phyloP scores from a whole-genome alignment of 768 basidiomycete genomes.

The Sporobolomyces phaffii region DNA sequence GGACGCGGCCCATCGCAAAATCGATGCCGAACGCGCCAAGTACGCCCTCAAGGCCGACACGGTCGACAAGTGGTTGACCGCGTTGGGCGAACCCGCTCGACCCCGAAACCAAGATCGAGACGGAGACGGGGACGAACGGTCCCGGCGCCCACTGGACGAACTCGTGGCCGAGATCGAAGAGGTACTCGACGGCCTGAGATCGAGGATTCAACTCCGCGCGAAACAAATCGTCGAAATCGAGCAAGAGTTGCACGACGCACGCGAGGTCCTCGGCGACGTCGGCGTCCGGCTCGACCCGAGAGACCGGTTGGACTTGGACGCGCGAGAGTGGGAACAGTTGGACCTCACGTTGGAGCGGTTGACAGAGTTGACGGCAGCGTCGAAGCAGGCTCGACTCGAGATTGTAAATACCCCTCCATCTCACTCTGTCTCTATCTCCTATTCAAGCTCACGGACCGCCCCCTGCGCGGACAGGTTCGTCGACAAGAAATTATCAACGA shows the following conservation, averaged over 20 bases:
- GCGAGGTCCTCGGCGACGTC: slow-evolving; percentile 2
- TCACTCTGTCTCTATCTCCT: too few species aligned
- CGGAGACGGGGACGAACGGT: neutral
- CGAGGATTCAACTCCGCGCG: too few species aligned
- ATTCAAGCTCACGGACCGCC: too few species aligned
- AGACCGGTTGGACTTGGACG: slow-evolving; percentile 32
- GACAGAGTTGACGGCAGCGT: slow-evolving; percentile 71
- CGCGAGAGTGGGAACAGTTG: slow-evolving; percentile 50
- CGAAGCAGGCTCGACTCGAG: slow-evolving; percentile 78
- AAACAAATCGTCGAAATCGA: too few species aligned
- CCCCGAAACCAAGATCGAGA: slow-evolving; percentile 51
- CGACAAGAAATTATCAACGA: slow-evolving; percentile 61
- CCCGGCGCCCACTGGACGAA: too few species aligned
- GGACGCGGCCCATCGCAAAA: neutral
- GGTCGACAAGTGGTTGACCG: slow-evolving; percentile 59
- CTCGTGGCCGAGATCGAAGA: too few species aligned
- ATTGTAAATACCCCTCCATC: slow-evolving; percentile 51
- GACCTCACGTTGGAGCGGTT: slow-evolving; percentile 79
- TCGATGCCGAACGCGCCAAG: slow-evolving; percentile 48
- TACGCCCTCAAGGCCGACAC: slow-evolving; percentile 76
- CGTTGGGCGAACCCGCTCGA: slow-evolving; percentile 56
- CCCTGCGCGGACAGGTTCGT: slow-evolving; percentile 53
- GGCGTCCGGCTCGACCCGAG: slow-evolving; percentile 10
- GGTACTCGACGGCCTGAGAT: too few species aligned
- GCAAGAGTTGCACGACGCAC: too few species aligned